Evolutionary conservation across 2,329 filamentous ascomycete species (phyloP), one percentile per base, ranked within the genome.

Genomic region (Fusarium lateritium): DNA sequence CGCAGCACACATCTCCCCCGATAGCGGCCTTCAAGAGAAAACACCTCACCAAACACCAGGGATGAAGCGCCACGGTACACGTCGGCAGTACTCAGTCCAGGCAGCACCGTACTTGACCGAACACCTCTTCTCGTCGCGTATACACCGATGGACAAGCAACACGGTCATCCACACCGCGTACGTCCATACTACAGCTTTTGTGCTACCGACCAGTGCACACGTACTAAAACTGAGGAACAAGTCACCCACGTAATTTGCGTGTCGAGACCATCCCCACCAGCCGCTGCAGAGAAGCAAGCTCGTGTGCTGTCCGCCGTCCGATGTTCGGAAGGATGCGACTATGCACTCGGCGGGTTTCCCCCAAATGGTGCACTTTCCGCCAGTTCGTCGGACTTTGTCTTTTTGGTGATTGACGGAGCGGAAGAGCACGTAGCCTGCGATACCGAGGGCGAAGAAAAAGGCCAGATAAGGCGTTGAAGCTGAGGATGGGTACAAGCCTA

Each of bases 401-500:
- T 84, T 84, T 60, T 84, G 83, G 60, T 81, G 64, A 64, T 85
- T 84, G 14, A 82, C 81, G 3, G 76, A 78, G 6, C 83, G 80
- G 71, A 85, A 85, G 6, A 84, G 53, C 0, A 73, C 65, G 57
- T 85, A 85, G 6, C 82, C 83, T 21, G 58, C 59, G 3, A 75
- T 22, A 1, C 74, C 74, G 1, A 75, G 33, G 5, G 45, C 3
- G 33, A 58, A 76, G 57, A 44, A 80, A 21, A 45, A 49, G 3
- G 60, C 56, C 5, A 74, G 19, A 13, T 73, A 76, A 21, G n/a
- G 47, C 17, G n/a, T 75, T 51, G 36, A 80, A 49, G 49, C 72
- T 50, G 50, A 79, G 45, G 34, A 70, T 3, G 83, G 83, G 56
- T 84, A 80, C 2, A 75, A 71, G 4, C 81, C 80, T 2, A 85